Conservation (phyloP, 495 filamentous ascomycete species). For the Aspergillus wentii region DNA sequence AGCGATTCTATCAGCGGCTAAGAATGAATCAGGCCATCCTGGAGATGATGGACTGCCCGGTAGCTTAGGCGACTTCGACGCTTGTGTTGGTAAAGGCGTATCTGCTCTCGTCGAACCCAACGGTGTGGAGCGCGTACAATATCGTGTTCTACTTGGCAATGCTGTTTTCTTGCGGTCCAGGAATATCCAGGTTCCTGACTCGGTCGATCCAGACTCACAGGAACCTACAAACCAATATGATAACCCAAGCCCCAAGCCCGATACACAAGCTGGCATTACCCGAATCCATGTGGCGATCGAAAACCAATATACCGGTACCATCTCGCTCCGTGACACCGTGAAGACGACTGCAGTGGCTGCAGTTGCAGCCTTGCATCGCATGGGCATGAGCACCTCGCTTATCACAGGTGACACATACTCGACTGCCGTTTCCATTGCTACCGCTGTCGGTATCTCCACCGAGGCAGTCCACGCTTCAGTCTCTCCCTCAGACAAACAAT, state of each 20-base stretch:
- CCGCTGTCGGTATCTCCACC: slow-evolving; percentile 71
- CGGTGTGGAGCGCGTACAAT: slow-evolving; percentile 57
- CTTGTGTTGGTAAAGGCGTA: slow-evolving; percentile 80
- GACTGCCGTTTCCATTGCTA: slow-evolving; percentile 77
- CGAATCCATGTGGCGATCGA: slow-evolving; percentile 90
- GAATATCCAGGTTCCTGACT: slow-evolving; percentile 59
- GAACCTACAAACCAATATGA: slow-evolving; percentile 18
- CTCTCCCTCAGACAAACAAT: slow-evolving; percentile 82
- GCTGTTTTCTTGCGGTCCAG: slow-evolving; percentile 66
- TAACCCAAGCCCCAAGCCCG: slow-evolving; percentile 16
- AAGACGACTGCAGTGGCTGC: slow-evolving; percentile 82
- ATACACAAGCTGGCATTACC: slow-evolving; percentile 61
- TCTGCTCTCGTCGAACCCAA: slow-evolving; percentile 75
- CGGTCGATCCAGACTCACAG: slow-evolving; percentile 44
- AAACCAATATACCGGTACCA: slow-evolving; percentile 67
- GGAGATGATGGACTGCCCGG: slow-evolving; percentile 75
- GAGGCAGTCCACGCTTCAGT: slow-evolving; percentile 75
- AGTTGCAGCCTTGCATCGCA: slow-evolving; percentile 74
- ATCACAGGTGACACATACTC: slow-evolving; percentile 89
- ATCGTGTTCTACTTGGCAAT: slow-evolving; percentile 81
- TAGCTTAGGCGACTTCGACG: slow-evolving; percentile 77
- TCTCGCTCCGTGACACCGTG: slow-evolving; percentile 83
- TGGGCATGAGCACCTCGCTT: slow-evolving; percentile 82
- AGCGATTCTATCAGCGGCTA: slow-evolving; percentile 71
- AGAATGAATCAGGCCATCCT: slow-evolving; percentile 64